phyloP scores from a whole-genome alignment of 1,284 basidiomycete genomes.

The Trichosporon inkin region DNA sequence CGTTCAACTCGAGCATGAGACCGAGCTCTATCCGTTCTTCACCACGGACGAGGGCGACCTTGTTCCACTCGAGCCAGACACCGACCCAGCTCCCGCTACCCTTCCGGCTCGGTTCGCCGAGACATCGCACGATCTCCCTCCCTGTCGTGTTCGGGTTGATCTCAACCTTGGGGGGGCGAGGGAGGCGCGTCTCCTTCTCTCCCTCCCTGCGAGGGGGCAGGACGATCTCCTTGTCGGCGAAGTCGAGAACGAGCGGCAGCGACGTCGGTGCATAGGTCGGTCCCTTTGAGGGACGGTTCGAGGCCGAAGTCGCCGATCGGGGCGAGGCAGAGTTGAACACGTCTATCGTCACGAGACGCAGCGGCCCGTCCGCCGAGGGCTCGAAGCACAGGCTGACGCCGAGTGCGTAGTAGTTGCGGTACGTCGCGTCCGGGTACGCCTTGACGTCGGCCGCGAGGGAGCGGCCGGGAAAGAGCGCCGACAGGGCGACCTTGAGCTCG shows the following conservation, averaged over 20 bases:
- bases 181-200: constrained; percentile 17
- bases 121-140: constrained; percentile 63
- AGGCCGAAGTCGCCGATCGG: constrained; percentile 2
- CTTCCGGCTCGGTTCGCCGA: constrained; percentile 81
- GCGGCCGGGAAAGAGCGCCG: constrained; percentile 9
- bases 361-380: constrained; percentile 53
- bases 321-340: constrained; percentile 61
- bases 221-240: constrained; percentile 50
- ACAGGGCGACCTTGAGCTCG: constrained; percentile 14
- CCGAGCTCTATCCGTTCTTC: constrained; percentile 26
- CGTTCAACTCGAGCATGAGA: constrained; percentile 42
- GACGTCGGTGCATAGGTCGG: constrained; percentile 28
- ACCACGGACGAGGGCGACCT: constrained; percentile 42
- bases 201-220: constrained; percentile 35
- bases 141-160: constrained; percentile 60
- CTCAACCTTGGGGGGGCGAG: constrained; percentile 52
- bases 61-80: constrained; percentile 88
- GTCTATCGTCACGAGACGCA: constrained; percentile 65
- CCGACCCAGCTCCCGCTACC: constrained; percentile 84
- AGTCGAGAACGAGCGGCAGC: constrained; percentile 60
- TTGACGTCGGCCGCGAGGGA: constrained; percentile 61
- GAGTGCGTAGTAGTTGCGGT: constrained; percentile 72
- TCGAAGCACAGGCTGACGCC: constrained; percentile 71
- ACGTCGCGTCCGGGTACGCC: constrained; percentile 72
- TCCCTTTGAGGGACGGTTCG: constrained; percentile 11